Conservation (phyloP, 768 basidiomycete genomes). For the Termitomyces sp. region DNA sequence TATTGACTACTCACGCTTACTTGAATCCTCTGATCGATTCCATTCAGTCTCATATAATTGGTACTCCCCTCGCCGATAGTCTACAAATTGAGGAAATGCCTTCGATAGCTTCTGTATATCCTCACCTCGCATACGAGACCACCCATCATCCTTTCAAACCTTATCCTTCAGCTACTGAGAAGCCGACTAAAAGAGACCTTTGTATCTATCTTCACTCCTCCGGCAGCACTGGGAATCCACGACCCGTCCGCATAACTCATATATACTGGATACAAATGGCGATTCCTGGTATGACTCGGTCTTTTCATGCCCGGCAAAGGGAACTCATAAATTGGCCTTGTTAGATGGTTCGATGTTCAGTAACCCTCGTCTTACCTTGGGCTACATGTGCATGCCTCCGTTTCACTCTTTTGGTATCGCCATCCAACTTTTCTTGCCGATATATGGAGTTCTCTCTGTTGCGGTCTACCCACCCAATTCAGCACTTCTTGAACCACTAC, state of each 20-base stretch:
- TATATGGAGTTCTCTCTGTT: constrained; percentile 20
- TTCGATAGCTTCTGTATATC: not conserved
- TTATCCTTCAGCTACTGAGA: not conserved
- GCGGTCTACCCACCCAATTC: constrained; percentile 27
- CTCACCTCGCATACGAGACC: not conserved
- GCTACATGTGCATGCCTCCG: constrained; percentile 22
- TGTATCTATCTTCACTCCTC: constrained; percentile 31
- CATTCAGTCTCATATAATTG: not conserved
- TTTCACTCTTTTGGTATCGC: constrained; percentile 32
- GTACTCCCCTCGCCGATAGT: not conserved
- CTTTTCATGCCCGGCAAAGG: not conserved
- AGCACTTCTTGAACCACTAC: constrained; percentile 11
- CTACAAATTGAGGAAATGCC: not conserved
- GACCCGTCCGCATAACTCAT: not conserved
- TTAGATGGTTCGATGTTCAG: not conserved
- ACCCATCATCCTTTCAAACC: not conserved
- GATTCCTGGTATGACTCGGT: too few relatives aligned
- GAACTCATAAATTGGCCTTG: not conserved
- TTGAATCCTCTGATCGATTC: not conserved
- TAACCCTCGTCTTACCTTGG: not conserved
- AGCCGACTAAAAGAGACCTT: constrained; percentile 8
- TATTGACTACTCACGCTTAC: not conserved
- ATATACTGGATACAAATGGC: not conserved
- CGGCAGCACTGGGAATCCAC: constrained; percentile 17
- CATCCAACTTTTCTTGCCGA: constrained; percentile 23